Evolutionary conservation across 208 protist species (phyloP).

Genomic region (Trypanosomatidae sp.): DNA sequence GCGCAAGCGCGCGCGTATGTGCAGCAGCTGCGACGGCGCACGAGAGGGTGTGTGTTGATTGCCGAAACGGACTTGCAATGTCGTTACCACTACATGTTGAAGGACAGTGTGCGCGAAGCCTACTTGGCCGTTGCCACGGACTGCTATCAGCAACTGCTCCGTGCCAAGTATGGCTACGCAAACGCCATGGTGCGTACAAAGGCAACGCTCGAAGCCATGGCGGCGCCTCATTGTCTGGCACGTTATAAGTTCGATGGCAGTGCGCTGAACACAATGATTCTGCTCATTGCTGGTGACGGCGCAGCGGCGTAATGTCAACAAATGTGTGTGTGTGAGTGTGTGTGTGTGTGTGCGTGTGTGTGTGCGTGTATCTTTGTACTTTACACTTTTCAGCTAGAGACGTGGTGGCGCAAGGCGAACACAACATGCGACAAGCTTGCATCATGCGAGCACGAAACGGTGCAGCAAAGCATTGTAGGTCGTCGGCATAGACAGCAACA

Average conservation of each 20-base stretch:
- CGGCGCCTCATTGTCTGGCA: slow-evolving; percentile 11
- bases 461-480: too few species aligned
- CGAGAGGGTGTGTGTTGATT: slow-evolving; percentile 31
- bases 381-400: too few species aligned
- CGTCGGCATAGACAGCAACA: too few species aligned
- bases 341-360: background rate
- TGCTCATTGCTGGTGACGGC: slow-evolving; percentile 5
- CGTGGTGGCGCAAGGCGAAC: too few species aligned
- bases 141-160: slow-evolving; percentile 36
- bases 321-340: background rate
- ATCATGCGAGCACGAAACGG: too few species aligned
- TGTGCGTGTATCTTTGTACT: background rate
- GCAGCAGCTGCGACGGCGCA: background rate
- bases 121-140: slow-evolving; percentile 26
- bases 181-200: slow-evolving; percentile 30
- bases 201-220: slow-evolving; percentile 13
- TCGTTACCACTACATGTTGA: slow-evolving; percentile 42
- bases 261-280: slow-evolving; percentile 54
- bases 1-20: slow-evolving; percentile 13
- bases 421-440: too few species aligned
- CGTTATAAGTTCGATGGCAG: slow-evolving; percentile 62
- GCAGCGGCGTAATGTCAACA: too few species aligned
- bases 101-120: slow-evolving; percentile 8
- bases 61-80: slow-evolving; percentile 54
- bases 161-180: slow-evolving; percentile 19